Evolutionary conservation across 1,284 basidiomycete species (phyloP).

Genomic region (Fomes fomentarius): DNA sequence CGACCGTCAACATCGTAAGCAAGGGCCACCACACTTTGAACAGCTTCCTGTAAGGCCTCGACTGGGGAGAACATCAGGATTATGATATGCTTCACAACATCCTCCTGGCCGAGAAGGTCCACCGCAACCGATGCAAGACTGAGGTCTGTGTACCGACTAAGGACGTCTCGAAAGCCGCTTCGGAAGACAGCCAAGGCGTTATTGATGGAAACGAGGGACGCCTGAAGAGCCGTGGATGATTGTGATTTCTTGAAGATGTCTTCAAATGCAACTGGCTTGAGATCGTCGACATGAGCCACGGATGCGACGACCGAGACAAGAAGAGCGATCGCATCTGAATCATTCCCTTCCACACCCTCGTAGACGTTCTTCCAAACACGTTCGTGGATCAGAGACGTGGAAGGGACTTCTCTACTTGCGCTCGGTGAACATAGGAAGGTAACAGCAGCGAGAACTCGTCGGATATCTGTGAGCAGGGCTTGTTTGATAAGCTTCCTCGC

Average conservation of each 20-base stretch:
- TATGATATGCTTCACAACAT: constrained; percentile 60
- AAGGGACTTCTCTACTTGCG: neutral
- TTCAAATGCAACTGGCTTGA: constrained; percentile 56
- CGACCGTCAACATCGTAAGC: constrained; percentile 88
- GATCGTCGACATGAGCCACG: constrained; percentile 67
- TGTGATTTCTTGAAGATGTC: constrained; percentile 38
- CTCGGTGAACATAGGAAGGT: constrained; percentile 31
- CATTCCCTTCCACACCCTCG: constrained; percentile 56
- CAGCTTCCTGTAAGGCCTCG: constrained; percentile 70
- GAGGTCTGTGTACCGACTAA: constrained; percentile 67
- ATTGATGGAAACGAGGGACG: constrained; percentile 59
- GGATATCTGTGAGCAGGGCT: constrained; percentile 49
- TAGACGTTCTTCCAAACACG: constrained; percentile 76
- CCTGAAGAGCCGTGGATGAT: constrained; percentile 26
- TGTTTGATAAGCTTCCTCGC: constrained; percentile 50
- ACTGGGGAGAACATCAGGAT: constrained; percentile 82
- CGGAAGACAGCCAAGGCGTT: constrained; percentile 56
- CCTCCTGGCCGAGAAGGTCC: constrained; percentile 53
- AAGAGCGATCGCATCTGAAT: constrained; percentile 57
- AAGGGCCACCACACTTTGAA: constrained; percentile 76
- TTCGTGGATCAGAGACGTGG: constrained; percentile 43
- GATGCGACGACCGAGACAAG: constrained; percentile 61
- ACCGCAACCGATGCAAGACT: constrained; percentile 52
- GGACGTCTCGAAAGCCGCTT: constrained; percentile 60
- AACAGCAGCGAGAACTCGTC: constrained; percentile 44